Conservation (phyloP, 1,284 basidiomycete genomes). For the Thecaphora thlaspeos region DNA sequence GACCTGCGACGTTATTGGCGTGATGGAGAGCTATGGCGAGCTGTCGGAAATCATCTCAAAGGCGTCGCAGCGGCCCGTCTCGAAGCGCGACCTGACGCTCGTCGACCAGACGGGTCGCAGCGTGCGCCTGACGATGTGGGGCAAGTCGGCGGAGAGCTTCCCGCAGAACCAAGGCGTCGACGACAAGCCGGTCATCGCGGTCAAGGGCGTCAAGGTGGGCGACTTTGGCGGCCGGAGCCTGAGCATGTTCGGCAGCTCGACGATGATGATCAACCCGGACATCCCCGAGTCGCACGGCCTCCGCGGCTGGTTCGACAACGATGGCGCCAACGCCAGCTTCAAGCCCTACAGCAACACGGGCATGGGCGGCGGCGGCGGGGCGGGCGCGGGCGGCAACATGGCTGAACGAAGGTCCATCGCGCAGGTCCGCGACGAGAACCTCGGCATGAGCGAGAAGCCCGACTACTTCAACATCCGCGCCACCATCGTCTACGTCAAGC, state of each 20-base stretch:
- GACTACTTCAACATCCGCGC: constrained; percentile 80
- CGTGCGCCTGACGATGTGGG: constrained; percentile 90
- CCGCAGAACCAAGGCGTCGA: constrained; percentile 44
- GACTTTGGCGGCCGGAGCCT: constrained; percentile 81
- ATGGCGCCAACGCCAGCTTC: constrained; percentile 42
- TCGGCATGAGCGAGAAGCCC: constrained; percentile 75
- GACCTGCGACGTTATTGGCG: constrained; percentile 58
- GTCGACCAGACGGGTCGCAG: constrained; percentile 81
- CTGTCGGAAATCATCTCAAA: constrained; percentile 53
- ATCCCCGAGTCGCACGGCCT: constrained; percentile 80
- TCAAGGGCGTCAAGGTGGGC: constrained; percentile 91
- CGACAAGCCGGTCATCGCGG: constrained; percentile 64
- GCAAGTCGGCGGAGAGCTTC: constrained; percentile 87
- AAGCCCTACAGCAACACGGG: constrained; percentile 60
- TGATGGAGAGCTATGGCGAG: constrained; percentile 52
- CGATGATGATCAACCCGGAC: constrained; percentile 72
- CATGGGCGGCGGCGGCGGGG: constrained; percentile 29
- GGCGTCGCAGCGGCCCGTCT: constrained; percentile 53
- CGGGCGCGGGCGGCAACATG: constrained; percentile 58
- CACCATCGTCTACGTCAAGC: constrained; percentile 85
- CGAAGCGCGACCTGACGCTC: constrained; percentile 63
- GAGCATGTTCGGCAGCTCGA: constrained; percentile 68
- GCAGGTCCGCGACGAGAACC: constrained; percentile 77
- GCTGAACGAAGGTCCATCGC: constrained; percentile 66
- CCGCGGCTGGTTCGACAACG: constrained; percentile 75